Evolutionary conservation across 345 rosid genomes (phyloP), one percentile per base, ranked within the genome.

Genomic region (Syzygium jambos): DNA sequence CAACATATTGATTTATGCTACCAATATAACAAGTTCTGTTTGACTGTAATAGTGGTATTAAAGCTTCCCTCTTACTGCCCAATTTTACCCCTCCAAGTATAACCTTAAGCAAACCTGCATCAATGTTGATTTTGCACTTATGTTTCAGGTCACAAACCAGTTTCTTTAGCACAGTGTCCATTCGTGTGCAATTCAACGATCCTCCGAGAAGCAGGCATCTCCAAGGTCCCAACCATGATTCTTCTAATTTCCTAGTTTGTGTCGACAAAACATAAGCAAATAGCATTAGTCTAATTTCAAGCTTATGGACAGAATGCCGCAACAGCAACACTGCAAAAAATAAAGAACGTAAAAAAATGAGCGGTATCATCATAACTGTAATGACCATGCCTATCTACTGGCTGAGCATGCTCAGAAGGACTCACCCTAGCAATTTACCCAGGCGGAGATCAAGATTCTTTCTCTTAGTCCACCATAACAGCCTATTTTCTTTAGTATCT

Each of bases 171-270:
- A 92, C 87, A 21, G 91, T 22, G 65, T 92, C 94, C 56, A 94
- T 87, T 85, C 68, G 89, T 85, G 90, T 88, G 89, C 89, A 87
- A 90, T 93, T 90, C 63, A 92, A 83, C 89, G 87, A 89, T 87
- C 94, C 95, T 92, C 98, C 97, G 14, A 94, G 91, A 90, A 98
- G 95, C 90, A 94, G 80, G 89, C 85, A 92, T 87, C 93, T 95
- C 99, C 96, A 96, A 34, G 96, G 91, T 84, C 99, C 99, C 84
- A 96, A 92, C 99, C 99, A 96, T 84, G 93, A 90, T 86, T 94
- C 98, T 94, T 98, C 99, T 78, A 95, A 87, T 88, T 92, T 92
- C 92, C 99, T 95, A 73, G 49, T 73, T 73, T 19, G 49, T 73
- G 27, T 38, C 1, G 49, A 73, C 46, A 73, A 34, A 38, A 73